A percentile compares a stretch with the other conserved stretches of the same genome.
phyloP scores from a whole-genome alignment of 441 rosid species.

The Adansonia gregorii region DNA sequence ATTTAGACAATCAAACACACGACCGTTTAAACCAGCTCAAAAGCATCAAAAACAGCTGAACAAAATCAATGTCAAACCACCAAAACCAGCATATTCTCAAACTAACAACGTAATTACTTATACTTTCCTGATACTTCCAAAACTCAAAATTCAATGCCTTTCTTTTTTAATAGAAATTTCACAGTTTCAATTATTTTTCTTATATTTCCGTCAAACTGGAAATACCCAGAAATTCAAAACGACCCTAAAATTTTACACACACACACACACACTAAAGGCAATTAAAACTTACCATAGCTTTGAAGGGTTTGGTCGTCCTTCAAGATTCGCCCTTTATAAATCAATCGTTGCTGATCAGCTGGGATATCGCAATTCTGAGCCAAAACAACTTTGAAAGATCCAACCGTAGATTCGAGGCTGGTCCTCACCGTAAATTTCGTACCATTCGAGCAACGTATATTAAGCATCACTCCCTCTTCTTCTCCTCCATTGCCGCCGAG shows the following conservation, averaged over 20 bases:
- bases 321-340: constrained; percentile 78
- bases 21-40: background rate
- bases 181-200: background rate
- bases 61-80: background rate
- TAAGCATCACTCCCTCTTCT: constrained; percentile 45
- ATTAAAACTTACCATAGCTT: constrained; percentile 53
- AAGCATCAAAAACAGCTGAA: background rate
- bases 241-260: background rate
- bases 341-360: constrained; percentile 70
- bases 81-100: background rate
- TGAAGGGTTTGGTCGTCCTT: constrained; percentile 67
- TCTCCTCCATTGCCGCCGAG: constrained; percentile 27
- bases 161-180: background rate
- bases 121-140: background rate
- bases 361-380: constrained; percentile 66
- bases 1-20: background rate
- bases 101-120: background rate
- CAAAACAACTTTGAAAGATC: constrained; percentile 55
- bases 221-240: background rate
- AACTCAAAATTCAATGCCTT: background rate
- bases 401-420: constrained; percentile 56
- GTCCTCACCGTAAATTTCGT: constrained; percentile 54
- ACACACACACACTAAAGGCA: background rate
- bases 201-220: background rate
- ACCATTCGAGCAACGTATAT: constrained; percentile 66